Conservation (phyloP, 2,329 filamentous ascomycete species). For the Curvularia sp. region DNA sequence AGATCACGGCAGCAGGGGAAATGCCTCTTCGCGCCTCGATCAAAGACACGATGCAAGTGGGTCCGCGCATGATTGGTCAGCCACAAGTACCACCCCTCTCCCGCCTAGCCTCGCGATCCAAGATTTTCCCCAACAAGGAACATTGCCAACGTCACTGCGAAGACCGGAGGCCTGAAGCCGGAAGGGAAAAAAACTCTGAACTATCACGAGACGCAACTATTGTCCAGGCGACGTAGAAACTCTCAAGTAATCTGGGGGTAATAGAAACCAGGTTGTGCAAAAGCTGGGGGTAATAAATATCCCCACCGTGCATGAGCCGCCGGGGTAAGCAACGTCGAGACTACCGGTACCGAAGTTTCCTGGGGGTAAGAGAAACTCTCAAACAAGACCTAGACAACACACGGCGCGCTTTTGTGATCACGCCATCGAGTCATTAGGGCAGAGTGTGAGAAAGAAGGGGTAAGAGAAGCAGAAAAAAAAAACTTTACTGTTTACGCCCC, state of each 20-base stretch:
- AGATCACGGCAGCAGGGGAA: background rate
- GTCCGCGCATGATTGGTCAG: constrained; percentile 19
- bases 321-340: constrained; percentile 17
- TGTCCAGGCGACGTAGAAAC: constrained; percentile 7
- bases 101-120: constrained; percentile 29
- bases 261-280: constrained; percentile 31
- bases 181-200: constrained; percentile 12
- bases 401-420: constrained; percentile 21
- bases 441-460: background rate
- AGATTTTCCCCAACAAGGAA: constrained; percentile 21
- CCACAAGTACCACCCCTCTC: background rate
- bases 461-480: background rate
- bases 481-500: constrained; percentile 1
- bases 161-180: constrained; percentile 11
- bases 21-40: background rate
- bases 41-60: background rate
- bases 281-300: constrained; percentile 26
- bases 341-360: constrained; percentile 23
- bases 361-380: constrained; percentile 31
- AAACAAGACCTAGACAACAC: constrained; percentile 14
- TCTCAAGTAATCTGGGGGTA: constrained; percentile 43
- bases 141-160: constrained; percentile 28
- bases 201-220: constrained; percentile 12
- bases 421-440: constrained; percentile 22
- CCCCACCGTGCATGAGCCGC: constrained; percentile 22